Evolutionary conservation across 768 basidiomycete species (phyloP).

Genomic region (Suillus americanus): DNA sequence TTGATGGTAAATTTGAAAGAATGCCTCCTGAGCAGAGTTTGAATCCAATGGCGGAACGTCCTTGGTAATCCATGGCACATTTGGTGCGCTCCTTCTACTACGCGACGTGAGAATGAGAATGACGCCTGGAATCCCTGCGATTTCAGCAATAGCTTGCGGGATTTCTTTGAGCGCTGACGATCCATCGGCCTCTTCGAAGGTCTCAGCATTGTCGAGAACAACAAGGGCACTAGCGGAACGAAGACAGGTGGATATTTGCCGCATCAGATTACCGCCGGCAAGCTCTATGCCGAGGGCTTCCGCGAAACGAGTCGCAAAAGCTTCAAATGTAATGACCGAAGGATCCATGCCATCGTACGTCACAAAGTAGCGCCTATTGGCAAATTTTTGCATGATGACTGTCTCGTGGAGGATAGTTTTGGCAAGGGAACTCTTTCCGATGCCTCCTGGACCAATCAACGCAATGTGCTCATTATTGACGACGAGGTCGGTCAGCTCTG

Average conservation of each 20-base stretch:
- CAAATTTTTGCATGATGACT: too few species aligned
- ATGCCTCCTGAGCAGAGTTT: not conserved
- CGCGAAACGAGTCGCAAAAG: too few species aligned
- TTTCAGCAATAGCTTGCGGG: not conserved
- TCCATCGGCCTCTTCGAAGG: not conserved
- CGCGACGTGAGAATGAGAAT: too few species aligned
- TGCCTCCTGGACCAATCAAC: not conserved
- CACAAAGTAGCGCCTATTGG: too few species aligned
- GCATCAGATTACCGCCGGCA: too few species aligned
- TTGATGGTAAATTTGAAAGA: not conserved
- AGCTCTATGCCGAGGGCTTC: too few species aligned
- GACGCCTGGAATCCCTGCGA: not conserved
- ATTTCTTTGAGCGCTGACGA: not conserved
- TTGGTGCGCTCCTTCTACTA: not conserved
- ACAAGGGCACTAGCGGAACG: not conserved
- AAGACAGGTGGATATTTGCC: not conserved
- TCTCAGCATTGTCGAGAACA: slow-evolving; percentile 4
- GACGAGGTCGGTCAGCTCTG: not conserved
- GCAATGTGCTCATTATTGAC: not conserved
- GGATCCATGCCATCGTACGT: too few species aligned
- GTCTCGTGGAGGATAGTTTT: too few species aligned
- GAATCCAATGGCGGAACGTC: not conserved
- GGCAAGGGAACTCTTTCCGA: too few species aligned
- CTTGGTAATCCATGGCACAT: not conserved
- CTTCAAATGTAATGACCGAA: too few species aligned